A percentile compares a stretch with the other conserved stretches of the same genome.
These are phyloP conservation scores for Curvularia eragrostidis DNA, from an alignment of 2,329 filamentous ascomycete genomes.

Conservation along the genomic window DNA sequence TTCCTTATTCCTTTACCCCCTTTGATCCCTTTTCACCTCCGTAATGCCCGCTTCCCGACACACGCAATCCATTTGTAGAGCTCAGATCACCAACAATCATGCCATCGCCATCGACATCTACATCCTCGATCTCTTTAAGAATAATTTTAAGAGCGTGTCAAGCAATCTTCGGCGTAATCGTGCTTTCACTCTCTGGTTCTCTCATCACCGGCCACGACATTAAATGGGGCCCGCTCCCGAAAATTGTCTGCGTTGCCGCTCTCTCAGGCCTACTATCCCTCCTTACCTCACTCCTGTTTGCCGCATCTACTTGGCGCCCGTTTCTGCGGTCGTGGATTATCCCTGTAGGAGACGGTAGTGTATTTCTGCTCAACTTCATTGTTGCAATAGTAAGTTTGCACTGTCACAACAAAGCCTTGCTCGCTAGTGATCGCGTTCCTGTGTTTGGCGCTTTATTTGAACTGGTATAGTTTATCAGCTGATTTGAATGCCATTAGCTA, in stretches of 20 bases:
- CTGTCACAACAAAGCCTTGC: background rate
- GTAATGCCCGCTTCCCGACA: background rate
- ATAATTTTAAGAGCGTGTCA: slow-evolving; percentile 19
- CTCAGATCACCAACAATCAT: background rate
- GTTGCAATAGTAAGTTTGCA: slow-evolving; percentile 30
- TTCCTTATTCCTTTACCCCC: background rate
- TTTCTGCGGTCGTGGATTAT: slow-evolving; percentile 26
- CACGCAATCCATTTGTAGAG: background rate
- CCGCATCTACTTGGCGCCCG: slow-evolving; percentile 18
- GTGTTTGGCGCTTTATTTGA: background rate
- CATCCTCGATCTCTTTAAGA: background rate
- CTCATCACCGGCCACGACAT: slow-evolving; percentile 22
- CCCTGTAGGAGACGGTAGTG: slow-evolving; percentile 22
- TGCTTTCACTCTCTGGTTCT: slow-evolving; percentile 23
- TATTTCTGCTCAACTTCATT: slow-evolving; percentile 25
- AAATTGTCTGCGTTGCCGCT: slow-evolving; percentile 12
- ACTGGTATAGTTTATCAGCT: background rate
- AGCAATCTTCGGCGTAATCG: slow-evolving; percentile 24
- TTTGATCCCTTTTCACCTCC: background rate
- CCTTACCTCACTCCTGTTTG: slow-evolving; percentile 16
- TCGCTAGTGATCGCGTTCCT: background rate
- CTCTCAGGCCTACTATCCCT: slow-evolving; percentile 25
- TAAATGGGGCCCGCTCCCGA: slow-evolving; percentile 5
- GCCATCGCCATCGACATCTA: background rate
- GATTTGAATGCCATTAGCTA: background rate